phyloP scores from a whole-genome alignment of 2,329 filamentous ascomycete genomes.

The Tolypocladium tropicale region DNA sequence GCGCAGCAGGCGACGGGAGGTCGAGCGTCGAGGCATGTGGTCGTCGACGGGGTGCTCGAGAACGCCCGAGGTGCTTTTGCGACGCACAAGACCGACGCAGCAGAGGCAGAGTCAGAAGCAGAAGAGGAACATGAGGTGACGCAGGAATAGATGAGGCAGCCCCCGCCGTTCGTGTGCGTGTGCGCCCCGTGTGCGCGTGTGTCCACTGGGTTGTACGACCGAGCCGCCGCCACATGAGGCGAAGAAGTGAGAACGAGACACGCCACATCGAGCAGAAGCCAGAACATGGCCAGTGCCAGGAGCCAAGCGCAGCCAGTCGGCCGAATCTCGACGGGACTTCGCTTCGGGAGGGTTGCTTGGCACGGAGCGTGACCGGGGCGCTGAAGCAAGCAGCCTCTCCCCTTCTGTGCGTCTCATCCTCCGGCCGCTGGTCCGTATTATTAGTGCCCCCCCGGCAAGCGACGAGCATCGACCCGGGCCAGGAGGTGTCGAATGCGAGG shows the following conservation, averaged over 20 bases:
- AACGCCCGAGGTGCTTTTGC: background rate
- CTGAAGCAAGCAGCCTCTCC: background rate
- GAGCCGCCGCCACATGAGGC: background rate
- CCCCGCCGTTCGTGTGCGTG: background rate
- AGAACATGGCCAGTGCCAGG: background rate
- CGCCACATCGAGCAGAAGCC: background rate
- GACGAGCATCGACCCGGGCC: background rate
- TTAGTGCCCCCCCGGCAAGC: background rate
- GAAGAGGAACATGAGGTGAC: slow-evolving; percentile 8
- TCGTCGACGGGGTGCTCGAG: background rate
- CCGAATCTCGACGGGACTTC: background rate
- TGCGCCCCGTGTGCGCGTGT: slow-evolving; percentile 1
- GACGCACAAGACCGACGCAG: slow-evolving; percentile 4
- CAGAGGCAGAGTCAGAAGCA: slow-evolving; percentile 13
- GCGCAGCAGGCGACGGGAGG: background rate
- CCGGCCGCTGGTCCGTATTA: background rate
- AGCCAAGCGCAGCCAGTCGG: background rate
- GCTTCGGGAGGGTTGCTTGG: background rate
- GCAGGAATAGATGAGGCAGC: slow-evolving; percentile 1
- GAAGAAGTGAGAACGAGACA: background rate
- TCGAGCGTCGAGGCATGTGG: background rate
- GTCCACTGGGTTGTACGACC: background rate
- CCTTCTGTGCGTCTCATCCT: background rate
- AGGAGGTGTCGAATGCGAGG: background rate
- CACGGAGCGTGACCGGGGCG: background rate